Conservation (phyloP, 768 basidiomycete genomes). For the Stropharia rugosoannulata region DNA sequence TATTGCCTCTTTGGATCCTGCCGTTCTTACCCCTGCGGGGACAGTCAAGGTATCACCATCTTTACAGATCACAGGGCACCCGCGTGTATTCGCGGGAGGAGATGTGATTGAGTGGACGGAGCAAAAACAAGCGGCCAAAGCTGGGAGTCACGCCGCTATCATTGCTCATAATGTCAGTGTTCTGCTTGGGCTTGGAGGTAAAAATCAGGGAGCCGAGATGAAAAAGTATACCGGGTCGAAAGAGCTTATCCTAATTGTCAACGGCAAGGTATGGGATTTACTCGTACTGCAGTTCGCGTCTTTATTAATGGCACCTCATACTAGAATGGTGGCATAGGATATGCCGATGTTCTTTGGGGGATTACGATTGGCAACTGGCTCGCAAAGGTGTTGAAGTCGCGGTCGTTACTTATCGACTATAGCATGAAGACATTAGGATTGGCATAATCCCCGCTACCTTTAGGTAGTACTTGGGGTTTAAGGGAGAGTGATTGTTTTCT, state of each 20-base stretch:
- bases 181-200: neutral
- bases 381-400: slow-evolving; percentile 37
- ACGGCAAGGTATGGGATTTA: slow-evolving; percentile 47
- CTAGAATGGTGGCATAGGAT: slow-evolving; percentile 42
- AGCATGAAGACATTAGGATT: slow-evolving; percentile 9
- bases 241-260: slow-evolving; percentile 55
- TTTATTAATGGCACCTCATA: neutral
- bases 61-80: slow-evolving; percentile 48
- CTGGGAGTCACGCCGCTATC: slow-evolving; percentile 35
- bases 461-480: no score
- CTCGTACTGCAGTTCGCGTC: neutral
- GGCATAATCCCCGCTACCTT: no score
- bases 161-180: neutral
- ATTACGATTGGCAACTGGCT: slow-evolving; percentile 46
- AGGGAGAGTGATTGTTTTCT: no score
- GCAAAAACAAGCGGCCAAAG: slow-evolving; percentile 57
- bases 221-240: slow-evolving; percentile 40
- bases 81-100: slow-evolving; percentile 61
- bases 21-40: slow-evolving; percentile 36
- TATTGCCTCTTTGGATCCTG: slow-evolving; percentile 38
- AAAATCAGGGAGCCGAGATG: neutral
- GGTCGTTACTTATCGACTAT: slow-evolving; percentile 21
- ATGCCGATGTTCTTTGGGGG: slow-evolving; percentile 44
- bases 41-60: slow-evolving; percentile 54
- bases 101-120: slow-evolving; percentile 64